A percentile compares a stretch with the other conserved stretches of the same genome.
Evolutionary conservation across 208 protist genomes (phyloP).

Genomic region (Acanthamoeba lenticulata): DNA sequence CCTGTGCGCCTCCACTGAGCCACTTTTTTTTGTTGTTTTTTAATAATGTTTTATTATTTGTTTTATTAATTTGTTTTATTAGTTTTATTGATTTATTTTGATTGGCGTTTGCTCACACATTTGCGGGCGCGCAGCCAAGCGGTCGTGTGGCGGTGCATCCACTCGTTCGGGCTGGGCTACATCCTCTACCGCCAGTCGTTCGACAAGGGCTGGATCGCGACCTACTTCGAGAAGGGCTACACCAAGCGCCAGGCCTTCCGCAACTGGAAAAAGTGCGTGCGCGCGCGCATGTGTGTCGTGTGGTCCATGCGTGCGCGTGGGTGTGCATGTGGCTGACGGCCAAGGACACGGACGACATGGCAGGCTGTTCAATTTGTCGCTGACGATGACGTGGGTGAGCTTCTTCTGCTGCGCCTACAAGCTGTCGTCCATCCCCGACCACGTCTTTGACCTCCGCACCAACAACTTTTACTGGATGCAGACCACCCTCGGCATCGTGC

Average conservation of each 20-base stretch:
- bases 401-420: slow-evolving; percentile 81
- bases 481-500: slow-evolving; percentile 19
- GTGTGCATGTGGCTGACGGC: too few species aligned
- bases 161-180: slow-evolving; percentile 88
- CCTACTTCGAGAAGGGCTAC: slow-evolving; percentile 82
- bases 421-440: slow-evolving; percentile 71
- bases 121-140: slow-evolving; percentile 82
- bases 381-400: slow-evolving; percentile 82
- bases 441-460: slow-evolving; percentile 49
- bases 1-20: background rate
- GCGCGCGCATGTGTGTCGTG: too few species aligned
- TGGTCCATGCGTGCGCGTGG: too few species aligned
- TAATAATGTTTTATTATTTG: too few species aligned
- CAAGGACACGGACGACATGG: background rate
- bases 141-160: slow-evolving; percentile 90
- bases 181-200: slow-evolving; percentile 87
- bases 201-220: slow-evolving; percentile 88
- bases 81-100: too few species aligned
- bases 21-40: too few species aligned
- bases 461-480: slow-evolving; percentile 68
- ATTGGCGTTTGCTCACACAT: too few species aligned
- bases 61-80: background rate
- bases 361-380: slow-evolving; percentile 83
- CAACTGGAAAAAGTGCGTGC: slow-evolving; percentile 93
- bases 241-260: slow-evolving; percentile 88